These are phyloP conservation scores for Nymphaea thermarum DNA, from an alignment of 164 flowering plant genomes.

Conservation along the genomic window DNA sequence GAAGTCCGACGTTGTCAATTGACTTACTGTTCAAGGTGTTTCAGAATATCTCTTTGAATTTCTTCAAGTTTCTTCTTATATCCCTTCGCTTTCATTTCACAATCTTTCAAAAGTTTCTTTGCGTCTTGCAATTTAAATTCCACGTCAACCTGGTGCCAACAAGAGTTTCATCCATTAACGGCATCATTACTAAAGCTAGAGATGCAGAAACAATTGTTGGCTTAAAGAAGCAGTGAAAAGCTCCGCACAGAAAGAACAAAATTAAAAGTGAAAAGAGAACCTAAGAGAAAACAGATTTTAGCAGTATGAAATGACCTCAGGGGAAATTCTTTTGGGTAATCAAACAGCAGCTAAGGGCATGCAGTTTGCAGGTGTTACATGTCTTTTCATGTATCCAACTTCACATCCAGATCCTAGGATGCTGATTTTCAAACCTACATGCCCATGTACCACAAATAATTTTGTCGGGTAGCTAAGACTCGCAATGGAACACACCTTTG, in stretches of 20 bases:
- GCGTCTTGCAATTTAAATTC: constrained; percentile 77
- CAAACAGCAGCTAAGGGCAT: too few relatives aligned
- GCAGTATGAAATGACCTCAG: too few relatives aligned
- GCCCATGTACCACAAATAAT: too few relatives aligned
- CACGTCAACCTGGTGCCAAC: constrained; percentile 63
- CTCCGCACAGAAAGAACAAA: background rate
- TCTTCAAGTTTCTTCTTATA: constrained; percentile 72
- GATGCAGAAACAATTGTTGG: background rate
- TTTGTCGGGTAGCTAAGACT: too few relatives aligned
- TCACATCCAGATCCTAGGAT: too few relatives aligned
- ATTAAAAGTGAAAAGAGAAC: too few relatives aligned
- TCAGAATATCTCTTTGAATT: constrained; percentile 35
- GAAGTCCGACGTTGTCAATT: background rate
- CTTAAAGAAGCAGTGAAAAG: background rate
- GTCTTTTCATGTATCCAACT: too few relatives aligned
- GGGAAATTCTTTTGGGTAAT: too few relatives aligned
- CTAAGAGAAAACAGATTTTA: too few relatives aligned
- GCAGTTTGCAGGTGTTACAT: too few relatives aligned
- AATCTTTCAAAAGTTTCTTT: constrained; percentile 64
- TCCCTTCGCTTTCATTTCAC: constrained; percentile 67
- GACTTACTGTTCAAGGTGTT: constrained; percentile 89
- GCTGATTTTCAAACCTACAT: too few relatives aligned
- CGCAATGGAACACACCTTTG: too few relatives aligned
- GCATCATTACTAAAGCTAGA: background rate
- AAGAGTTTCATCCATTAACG: background rate